Percentiles rank a stretch among this genome's conserved stretches.
phyloP scores from a whole-genome alignment of 345 rosid species.

The Salix exigua region DNA sequence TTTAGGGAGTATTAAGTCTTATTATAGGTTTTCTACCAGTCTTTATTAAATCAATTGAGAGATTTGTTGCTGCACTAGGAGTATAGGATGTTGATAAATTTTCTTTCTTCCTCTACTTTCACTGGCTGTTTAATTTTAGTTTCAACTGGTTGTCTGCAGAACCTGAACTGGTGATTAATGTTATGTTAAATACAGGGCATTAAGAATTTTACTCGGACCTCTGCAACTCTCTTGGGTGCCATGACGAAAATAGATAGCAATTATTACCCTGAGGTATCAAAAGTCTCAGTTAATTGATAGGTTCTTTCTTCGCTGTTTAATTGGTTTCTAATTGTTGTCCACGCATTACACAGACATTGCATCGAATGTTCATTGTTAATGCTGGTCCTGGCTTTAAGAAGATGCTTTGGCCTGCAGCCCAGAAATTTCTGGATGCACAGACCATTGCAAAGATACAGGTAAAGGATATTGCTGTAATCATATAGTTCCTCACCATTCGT shows the following conservation, averaged over 20 bases:
- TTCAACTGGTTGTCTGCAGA: conserved; percentile 10
- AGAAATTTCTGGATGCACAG: conserved; percentile 83
- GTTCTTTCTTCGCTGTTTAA: conserved; percentile 5
- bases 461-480: conserved; percentile 21
- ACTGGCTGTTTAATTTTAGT: background rate
- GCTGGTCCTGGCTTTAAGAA: conserved; percentile 94
- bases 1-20: background rate
- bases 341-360: conserved; percentile 59
- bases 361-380: conserved; percentile 84
- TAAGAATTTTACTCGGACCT: conserved; percentile 80
- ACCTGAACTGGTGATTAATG: conserved; percentile 22
- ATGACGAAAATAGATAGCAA: conserved; percentile 72
- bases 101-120: background rate
- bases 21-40: background rate
- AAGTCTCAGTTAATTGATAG: conserved; percentile 1
- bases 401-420: conserved; percentile 99
- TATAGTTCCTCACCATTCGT: conserved; percentile 13
- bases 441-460: conserved; percentile 86
- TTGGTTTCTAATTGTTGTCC: conserved; percentile 14
- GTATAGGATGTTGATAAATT: background rate
- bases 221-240: conserved; percentile 77
- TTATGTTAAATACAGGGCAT: conserved; percentile 59
- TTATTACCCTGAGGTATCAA: conserved; percentile 92
- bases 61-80: background rate
- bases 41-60: background rate